Evolutionary conservation across 805 yeast genomes (phyloP), one percentile per base, ranked within the genome.

Genomic region (Phaffomyces opuntiae): DNA sequence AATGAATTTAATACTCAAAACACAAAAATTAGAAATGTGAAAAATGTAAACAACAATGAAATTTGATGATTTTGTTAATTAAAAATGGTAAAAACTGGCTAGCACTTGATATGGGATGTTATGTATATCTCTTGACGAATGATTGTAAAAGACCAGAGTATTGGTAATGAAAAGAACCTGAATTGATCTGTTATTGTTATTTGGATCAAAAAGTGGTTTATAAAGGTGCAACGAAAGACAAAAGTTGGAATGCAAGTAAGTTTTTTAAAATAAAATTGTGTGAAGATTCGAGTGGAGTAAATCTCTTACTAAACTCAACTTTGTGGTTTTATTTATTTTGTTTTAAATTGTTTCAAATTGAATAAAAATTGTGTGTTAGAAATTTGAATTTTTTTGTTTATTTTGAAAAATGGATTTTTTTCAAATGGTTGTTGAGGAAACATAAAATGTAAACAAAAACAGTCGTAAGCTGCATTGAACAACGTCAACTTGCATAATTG

Each of bases 321-420:
- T 39, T 39, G 41, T 39, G 41, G 41, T 31, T 39, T 29, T 31
- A 11, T 11, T 13, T 11, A 29, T 9, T 29, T 11, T 29, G 13
- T 29, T 21, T 27, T 3, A 27, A 27, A 27, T 27, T 2, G 31
- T 27, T 27, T 12, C 5, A 21, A 21, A 21, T 4, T 29, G 11
- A 11, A 11, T 12, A 8, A 6, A 27, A 19, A 31, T 11, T 26
- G 40, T 36, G 25, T 14, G n/a, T 25, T 25, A 25, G 26, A 16
- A n/a, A 36, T 21, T 40, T 33, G 14, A 32, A 36, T 40, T 36
- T 36, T 40, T 13, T 34, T 43, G 42, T 43, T 43, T 43, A 16
- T 43, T 38, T 43, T 40, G 31, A 14, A 38, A 38, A 32, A 14
- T 32, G 7, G 14, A 7, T 14, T 13, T 32, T 14, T 6, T 21